Evolutionary conservation across 108 stramenopile genomes (phyloP).

Genomic region (Cyclotella sp.): DNA sequence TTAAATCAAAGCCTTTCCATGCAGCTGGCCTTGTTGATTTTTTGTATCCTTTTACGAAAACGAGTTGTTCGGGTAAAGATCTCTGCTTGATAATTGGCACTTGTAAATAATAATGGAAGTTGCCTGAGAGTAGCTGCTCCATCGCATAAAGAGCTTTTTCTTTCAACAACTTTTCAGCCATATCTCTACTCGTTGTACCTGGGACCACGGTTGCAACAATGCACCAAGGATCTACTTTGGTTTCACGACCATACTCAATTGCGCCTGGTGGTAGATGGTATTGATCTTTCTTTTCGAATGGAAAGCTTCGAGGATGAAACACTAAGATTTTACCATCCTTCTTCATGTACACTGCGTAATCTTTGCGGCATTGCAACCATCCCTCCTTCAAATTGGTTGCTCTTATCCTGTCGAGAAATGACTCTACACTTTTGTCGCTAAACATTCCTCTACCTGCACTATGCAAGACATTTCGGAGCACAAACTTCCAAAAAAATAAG

Average conservation of each 20-base stretch:
- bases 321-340: conserved; percentile 68
- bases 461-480: conserved; percentile 78
- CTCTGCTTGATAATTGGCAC: conserved; percentile 42
- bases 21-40: conserved; percentile 71
- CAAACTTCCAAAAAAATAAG: conserved; percentile 88
- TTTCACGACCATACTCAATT: conserved; percentile 48
- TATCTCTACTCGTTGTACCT: conserved; percentile 12
- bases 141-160: conserved; percentile 57
- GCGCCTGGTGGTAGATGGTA: conserved; percentile 38
- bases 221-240: conserved; percentile 76
- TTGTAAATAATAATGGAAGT: conserved; percentile 66
- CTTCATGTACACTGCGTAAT: conserved; percentile 83
- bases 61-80: conserved; percentile 53
- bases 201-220: conserved; percentile 50
- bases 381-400: conserved; percentile 55
- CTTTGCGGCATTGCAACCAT: conserved; percentile 90
- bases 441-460: conserved; percentile 85
- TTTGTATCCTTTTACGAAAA: conserved; percentile 58
- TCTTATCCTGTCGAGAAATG: conserved; percentile 65
- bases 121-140: conserved; percentile 78
- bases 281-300: conserved; percentile 65
- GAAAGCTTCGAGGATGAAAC: conserved; percentile 74
- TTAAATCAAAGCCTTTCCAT: conserved; percentile 81
- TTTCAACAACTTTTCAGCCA: conserved; percentile 37
- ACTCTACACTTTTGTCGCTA: conserved; percentile 75